These are phyloP conservation scores for Prinsepia uniflora DNA, from an alignment of 306 rosid genomes.

Conservation along the genomic window DNA sequence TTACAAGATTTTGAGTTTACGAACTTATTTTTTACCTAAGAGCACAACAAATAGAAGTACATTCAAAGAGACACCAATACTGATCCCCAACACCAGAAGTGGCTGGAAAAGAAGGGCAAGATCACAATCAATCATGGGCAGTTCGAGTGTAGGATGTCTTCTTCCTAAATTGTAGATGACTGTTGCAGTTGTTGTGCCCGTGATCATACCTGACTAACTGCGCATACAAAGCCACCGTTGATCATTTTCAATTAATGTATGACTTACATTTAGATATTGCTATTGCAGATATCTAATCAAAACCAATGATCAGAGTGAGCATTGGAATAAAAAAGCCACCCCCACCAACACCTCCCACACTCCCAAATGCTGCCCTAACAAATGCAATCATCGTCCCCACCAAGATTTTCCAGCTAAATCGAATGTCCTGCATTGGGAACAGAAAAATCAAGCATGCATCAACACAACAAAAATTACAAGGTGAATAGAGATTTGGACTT, in stretches of 20 bases:
- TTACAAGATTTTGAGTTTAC: not conserved
- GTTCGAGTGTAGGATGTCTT: slow-evolving; percentile 54
- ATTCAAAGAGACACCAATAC: slow-evolving; percentile 62
- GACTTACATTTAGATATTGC: slow-evolving; percentile 82
- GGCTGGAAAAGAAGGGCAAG: slow-evolving; percentile 67
- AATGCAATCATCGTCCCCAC: slow-evolving; percentile 57
- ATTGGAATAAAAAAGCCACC: slow-evolving; percentile 90
- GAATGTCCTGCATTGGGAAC: slow-evolving; percentile 41
- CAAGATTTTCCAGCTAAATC: slow-evolving; percentile 63
- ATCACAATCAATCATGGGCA: slow-evolving; percentile 72
- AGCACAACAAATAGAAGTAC: slow-evolving; percentile 58
- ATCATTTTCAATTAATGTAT: not conserved
- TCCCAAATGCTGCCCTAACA: slow-evolving; percentile 80
- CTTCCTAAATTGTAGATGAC: slow-evolving; percentile 54
- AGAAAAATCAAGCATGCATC: not conserved
- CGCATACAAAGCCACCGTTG: not conserved
- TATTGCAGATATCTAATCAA: slow-evolving; percentile 72
- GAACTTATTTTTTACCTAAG: slow-evolving; percentile 39
- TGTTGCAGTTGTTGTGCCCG: slow-evolving; percentile 62
- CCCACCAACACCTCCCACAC: slow-evolving; percentile 90
- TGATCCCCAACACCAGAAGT: slow-evolving; percentile 68
- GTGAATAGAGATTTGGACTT: slow-evolving; percentile 14
- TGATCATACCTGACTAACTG: slow-evolving; percentile 58
- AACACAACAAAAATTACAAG: not conserved
- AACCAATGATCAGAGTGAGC: slow-evolving; percentile 73